Conservation (phyloP, 2,329 filamentous ascomycete species). For the Plenodomus lindquistii region DNA sequence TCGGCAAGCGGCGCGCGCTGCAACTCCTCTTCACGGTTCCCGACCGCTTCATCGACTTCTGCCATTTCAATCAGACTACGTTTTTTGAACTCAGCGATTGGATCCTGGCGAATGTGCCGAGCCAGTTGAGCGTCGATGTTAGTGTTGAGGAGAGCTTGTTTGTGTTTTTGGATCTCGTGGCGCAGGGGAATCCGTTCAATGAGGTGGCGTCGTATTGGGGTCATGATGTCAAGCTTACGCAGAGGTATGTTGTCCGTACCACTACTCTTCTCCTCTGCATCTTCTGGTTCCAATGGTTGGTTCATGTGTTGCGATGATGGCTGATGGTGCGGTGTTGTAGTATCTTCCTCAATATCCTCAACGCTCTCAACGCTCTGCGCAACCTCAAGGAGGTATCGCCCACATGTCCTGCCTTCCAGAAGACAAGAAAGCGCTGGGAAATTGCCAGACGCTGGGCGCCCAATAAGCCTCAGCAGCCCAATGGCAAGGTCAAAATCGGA, state of each 20-base stretch:
- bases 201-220: slow-evolving; percentile 38
- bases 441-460: slow-evolving; percentile 28
- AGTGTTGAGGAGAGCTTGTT: slow-evolving; percentile 45
- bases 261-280: not conserved
- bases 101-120: slow-evolving; percentile 40
- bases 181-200: slow-evolving; percentile 42
- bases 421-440: slow-evolving; percentile 38
- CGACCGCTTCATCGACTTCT: slow-evolving; percentile 43
- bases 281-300: slow-evolving; percentile 14
- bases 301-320: too few species aligned
- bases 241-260: slow-evolving; percentile 38
- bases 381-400: slow-evolving; percentile 36
- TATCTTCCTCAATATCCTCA: slow-evolving; percentile 42
- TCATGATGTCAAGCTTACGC: slow-evolving; percentile 41
- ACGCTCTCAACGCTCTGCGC: slow-evolving; percentile 38
- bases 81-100: slow-evolving; percentile 45
- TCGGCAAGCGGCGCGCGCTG: slow-evolving; percentile 36
- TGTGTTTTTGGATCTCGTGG: slow-evolving; percentile 44
- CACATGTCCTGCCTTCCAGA: slow-evolving; percentile 37
- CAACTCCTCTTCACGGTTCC: slow-evolving; percentile 41
- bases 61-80: slow-evolving; percentile 44
- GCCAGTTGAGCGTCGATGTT: slow-evolving; percentile 32
- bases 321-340: slow-evolving; percentile 4
- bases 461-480: slow-evolving; percentile 33
- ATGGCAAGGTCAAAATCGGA: slow-evolving; percentile 40